Base-by-base conservation (phyloP, 768 basidiomycete species). In the Rhodosporidiobolus sp. region DNA sequence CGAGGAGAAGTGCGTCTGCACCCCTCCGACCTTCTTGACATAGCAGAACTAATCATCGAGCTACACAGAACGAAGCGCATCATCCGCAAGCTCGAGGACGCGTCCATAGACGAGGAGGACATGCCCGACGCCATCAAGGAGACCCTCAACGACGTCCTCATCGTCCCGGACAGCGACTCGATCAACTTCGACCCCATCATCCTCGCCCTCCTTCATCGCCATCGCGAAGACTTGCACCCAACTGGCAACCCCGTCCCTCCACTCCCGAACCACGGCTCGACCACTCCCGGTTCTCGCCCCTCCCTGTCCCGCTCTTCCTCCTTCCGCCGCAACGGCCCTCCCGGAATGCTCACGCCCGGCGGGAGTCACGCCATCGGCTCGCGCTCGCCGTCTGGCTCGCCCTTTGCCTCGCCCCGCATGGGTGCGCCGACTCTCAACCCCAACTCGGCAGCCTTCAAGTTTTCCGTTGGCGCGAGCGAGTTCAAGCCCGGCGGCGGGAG, bases 71-170 rank as follows among this genome's bases (percentile, higher is more conserved):
- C 63, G 30, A 62, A 54, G 8, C n/a, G 30, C 38, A 63, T 75
- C 19, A 46, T 75, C 53, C 24, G 45, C 1, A 63, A 71, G 67
- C 67, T 75, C 12, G 66, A 54, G 32, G 69, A 71, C 46, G 34
- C 58, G 7, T 30, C 50, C 20, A 60, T 75, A 2, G 74, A 75
- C 52, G 74, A 75, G 64, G 74, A 75, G 14, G 74, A 75, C 56
- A 75, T 69, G 74, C 74, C 74, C 20, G 74, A 75, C 43, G 67
- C 63, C 11, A 52, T 75, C 59, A 72, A 75, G 60, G 64, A 69
- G 19, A 69, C 70, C 10, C 46, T 75, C 16, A 38, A 53, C 26
- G 48, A 50, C 1, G n/a, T 75, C 16, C 70, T 75, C 45, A 24
- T 63, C 22, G 11, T 70, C 28, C 67, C 69, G 22, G 49, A 57